Conservation (phyloP, 169 alveolate genomes). For the Plasmodium knowlesi region DNA sequence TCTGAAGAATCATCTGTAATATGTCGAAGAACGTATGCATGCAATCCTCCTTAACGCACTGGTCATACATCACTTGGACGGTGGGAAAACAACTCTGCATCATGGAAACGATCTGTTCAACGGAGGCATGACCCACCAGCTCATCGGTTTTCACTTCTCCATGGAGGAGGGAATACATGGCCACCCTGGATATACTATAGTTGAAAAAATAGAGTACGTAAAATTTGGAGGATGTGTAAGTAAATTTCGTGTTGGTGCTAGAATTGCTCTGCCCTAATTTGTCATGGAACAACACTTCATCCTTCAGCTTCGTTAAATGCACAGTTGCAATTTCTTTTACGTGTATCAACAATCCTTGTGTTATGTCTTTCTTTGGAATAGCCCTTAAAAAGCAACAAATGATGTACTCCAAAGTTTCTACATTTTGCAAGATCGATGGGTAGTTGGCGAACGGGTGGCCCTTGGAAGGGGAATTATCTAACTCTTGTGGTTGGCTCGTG, state of each 20-base stretch:
- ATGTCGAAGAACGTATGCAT: constrained; percentile 8
- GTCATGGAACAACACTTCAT: constrained; percentile 11
- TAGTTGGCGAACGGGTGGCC: not conserved
- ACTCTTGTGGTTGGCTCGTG: not conserved
- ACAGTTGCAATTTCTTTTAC: constrained; percentile 2
- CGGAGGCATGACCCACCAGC: not conserved
- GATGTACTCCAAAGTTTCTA: constrained; percentile 64
- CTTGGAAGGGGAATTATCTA: not conserved
- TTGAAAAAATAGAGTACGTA: constrained; percentile 28
- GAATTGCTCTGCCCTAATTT: not conserved
- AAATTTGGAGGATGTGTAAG: not conserved
- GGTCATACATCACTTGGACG: constrained; percentile 16
- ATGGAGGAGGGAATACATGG: constrained; percentile 29
- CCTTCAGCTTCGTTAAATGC: constrained; percentile 9
- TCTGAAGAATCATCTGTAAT: constrained; percentile 16
- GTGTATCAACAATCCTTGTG: not conserved
- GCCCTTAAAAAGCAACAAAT: constrained; percentile 17
- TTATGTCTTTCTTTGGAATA: constrained; percentile 30
- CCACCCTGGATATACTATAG: constrained; percentile 37
- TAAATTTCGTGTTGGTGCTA: not conserved
- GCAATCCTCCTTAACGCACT: not conserved
- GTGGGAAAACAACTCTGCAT: not conserved
- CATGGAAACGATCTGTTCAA: not conserved
- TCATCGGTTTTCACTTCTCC: not conserved
- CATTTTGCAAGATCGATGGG: not conserved